phyloP scores from a whole-genome alignment of 2,329 filamentous ascomycete species.

The Lasiodiplodia theobromae region DNA sequence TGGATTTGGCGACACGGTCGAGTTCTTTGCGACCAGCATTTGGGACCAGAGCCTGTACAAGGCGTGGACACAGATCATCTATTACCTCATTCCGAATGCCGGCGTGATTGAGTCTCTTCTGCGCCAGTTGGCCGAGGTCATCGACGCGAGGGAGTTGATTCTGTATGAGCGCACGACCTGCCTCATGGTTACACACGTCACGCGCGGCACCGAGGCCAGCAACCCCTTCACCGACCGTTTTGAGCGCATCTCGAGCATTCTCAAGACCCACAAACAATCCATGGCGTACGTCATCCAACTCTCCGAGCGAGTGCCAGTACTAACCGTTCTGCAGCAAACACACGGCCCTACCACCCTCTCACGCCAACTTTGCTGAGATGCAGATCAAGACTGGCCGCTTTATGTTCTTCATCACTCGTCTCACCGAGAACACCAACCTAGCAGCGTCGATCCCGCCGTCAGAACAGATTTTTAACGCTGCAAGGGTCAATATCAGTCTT shows the following conservation, averaged over 20 bases:
- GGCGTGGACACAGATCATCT: constrained; percentile 97
- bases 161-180: constrained; percentile 96
- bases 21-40: constrained; percentile 93
- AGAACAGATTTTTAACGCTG: constrained; percentile 89
- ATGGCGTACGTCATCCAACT: constrained; percentile 53
- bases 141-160: constrained; percentile 91
- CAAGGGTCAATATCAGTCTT: constrained; percentile 87
- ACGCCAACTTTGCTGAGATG: constrained; percentile 81
- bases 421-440: constrained; percentile 97
- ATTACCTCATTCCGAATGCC: constrained; percentile 95
- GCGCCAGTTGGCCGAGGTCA: constrained; percentile 79
- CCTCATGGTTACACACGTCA: constrained; percentile 92
- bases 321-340: constrained; percentile 66
- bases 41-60: constrained; percentile 99
- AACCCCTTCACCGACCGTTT: constrained; percentile 95
- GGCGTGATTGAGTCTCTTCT: constrained; percentile 87
- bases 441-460: constrained; percentile 90
- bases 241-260: constrained; percentile 94
- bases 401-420: constrained; percentile 92
- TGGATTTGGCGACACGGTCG: constrained; percentile 69
- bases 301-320: constrained; percentile 33
- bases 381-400: constrained; percentile 82
- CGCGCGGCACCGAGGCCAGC: constrained; percentile 72
- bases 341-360: constrained; percentile 80
- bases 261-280: constrained; percentile 96